A percentile compares a stretch with the other conserved stretches of the same genome.
Conservation (phyloP, 352 stramenopile genomes). For the Globisporangium uncinulatum region DNA sequence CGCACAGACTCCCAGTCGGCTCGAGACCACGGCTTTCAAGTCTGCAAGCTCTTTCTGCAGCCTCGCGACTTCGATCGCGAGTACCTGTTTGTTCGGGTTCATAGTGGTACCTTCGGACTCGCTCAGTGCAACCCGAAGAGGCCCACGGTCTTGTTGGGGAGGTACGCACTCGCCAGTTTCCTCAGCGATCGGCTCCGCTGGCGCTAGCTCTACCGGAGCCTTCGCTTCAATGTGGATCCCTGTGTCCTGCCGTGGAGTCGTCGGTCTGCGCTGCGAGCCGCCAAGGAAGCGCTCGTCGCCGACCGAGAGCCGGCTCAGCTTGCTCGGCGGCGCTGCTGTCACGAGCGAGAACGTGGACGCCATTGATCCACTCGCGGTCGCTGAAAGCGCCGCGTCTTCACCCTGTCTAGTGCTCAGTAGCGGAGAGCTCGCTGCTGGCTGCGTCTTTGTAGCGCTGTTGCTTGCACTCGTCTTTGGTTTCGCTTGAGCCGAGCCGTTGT, state of each 20-base stretch:
- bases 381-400: neutral
- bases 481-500: neutral
- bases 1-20: neutral
- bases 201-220: neutral
- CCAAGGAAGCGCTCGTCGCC: neutral
- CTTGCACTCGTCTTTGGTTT: conserved; percentile 4
- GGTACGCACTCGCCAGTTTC: neutral
- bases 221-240: neutral
- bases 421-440: conserved; percentile 5
- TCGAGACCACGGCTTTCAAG: neutral
- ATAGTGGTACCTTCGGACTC: neutral
- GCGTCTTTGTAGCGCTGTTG: neutral
- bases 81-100: conserved; percentile 24
- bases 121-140: too few relatives aligned
- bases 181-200: conserved; percentile 1
- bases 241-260: conserved; percentile 5
- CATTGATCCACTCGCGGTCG: neutral
- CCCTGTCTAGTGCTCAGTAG: neutral
- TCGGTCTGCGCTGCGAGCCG: neutral
- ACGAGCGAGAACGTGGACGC: conserved; percentile 11
- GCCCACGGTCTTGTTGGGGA: neutral
- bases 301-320: conserved; percentile 1
- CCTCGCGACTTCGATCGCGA: conserved; percentile 25
- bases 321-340: conserved; percentile 3
- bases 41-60: conserved; percentile 25